Base-by-base conservation (phyloP, 2,329 filamentous ascomycete species). In the Tolypocladium tundrense region DNA sequence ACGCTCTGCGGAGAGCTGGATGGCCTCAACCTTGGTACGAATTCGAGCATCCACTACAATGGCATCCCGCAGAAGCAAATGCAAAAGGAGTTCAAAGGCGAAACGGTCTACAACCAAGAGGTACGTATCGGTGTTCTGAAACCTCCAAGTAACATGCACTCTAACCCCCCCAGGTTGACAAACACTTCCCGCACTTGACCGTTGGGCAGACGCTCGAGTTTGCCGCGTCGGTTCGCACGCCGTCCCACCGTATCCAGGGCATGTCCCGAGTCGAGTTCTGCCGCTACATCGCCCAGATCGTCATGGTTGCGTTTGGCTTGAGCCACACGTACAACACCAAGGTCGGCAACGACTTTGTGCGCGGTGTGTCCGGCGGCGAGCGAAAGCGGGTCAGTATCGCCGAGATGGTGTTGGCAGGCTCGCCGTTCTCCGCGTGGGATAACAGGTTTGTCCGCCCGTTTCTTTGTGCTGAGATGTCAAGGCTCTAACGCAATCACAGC, bases 341-440 rank as follows among this genome's bases (percentile, higher is more conserved):
- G 64, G 86, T 92, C 14, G 89, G 89, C 9, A 85, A 90, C 60
- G 87, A 90, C 63, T 84, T 88, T 50, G 79, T 91, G 13, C 83
- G 87, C 1, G 89, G 89, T 54, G 81, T 89, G 0, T 86, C 81
- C 9, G 87, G 87, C 33, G 87, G 87, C 42, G 87, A 90, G 69
- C 78, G 86, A 58, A 92, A 94, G 74, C 85, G 91, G 68, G 90
- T 95, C 6, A 88, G 85, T 51, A 91, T 94, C 60, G 88, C 88
- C 1, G 90, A 94, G 71, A 90, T 89, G 63, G 80, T 87, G 60
- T 75, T 91, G 13, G 86, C 86, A 19, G 76, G 78, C 40, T 81
- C 83, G 0, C 80, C 80, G 0, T 70, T 85, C 45, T 69, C 66
- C 7, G 74, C 72, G 0, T 94, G 90, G 89, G 90, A 88, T 60